Evolutionary conservation across 805 yeast genomes (phyloP).

Genomic region (Groenewaldozyma tartarivorans): DNA sequence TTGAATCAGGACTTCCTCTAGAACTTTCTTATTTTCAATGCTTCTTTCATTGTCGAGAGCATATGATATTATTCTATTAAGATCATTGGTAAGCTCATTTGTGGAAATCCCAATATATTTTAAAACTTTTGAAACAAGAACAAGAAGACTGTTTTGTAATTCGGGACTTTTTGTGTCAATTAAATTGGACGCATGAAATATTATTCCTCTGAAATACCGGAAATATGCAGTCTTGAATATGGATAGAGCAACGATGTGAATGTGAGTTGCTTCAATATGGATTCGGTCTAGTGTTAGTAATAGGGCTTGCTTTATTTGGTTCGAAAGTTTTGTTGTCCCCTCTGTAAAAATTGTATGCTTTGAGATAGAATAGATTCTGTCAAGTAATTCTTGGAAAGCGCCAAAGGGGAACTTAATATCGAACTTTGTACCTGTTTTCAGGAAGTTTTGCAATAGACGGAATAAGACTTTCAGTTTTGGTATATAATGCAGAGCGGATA

Average conservation of each 20-base stretch:
- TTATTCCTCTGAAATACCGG: neutral
- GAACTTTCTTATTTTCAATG: constrained; percentile 8
- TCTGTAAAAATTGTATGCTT: constrained; percentile 10
- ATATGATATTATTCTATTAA: constrained; percentile 5
- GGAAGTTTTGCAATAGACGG: constrained; percentile 34
- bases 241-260: neutral
- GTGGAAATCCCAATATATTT: constrained; percentile 7
- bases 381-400: constrained; percentile 12
- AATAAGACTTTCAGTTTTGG: constrained; percentile 8
- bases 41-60: constrained; percentile 1
- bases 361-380: constrained; percentile 13
- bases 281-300: neutral
- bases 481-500: constrained; percentile 2
- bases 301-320: neutral
- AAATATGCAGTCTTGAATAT: neutral
- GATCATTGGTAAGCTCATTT: constrained; percentile 2
- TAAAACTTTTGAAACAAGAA: constrained; percentile 10
- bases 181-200: neutral
- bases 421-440: constrained; percentile 44
- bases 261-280: neutral
- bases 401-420: constrained; percentile 60
- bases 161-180: neutral
- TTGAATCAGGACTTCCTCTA: constrained; percentile 40
- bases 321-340: no score
- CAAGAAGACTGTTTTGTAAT: constrained; percentile 7